Base-by-base conservation (phyloP, 2,329 filamentous ascomycete genomes). In the Microthyrium microscopicum region DNA sequence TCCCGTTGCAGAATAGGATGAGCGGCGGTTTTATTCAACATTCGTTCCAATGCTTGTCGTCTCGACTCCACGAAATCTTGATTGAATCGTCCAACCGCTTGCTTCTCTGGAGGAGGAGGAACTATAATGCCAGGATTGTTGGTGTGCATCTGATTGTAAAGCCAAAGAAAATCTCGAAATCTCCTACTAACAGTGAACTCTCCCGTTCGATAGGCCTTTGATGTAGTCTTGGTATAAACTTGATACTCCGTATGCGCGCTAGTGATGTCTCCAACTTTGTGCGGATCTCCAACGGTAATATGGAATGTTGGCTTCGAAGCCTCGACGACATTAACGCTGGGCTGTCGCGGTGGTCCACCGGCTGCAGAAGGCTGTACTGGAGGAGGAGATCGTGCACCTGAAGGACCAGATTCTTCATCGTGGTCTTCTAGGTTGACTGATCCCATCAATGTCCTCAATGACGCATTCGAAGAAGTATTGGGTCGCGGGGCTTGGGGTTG, bases 211-310 rank as follows among this genome's bases (percentile, higher is more conserved):
- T 95, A 98, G 33, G 84, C 89, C 61, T 94, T 94, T 24, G 87
- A 95, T 1, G 83, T 81, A 9, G 89, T 98, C 80, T 79, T 89
- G 38, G 89, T 98, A 48, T 80, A 71, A 42, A 98, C 89, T 46
- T 83, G 83, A 58, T 98, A 98, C 30, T 95, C 89, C 42, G 93
- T 98, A 55, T 98, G 89, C 41, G 85, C 93, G 55, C 81, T 93
- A 6, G 89, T 94, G 53, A 95, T 57, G 56, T 95, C 89, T 39
- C 89, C 89, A 44, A 98, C 87, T 61, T 95, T 98, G 58, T 94
- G 85, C 35, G 89, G 89, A 57, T 98, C 89, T 37, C 89, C 89
- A 16, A 98, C 89, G 3, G 69, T 74, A 47, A 98, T 95, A 31
- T 81, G 64, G 56, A 95, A 98, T 26, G 64, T 78, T 4, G 89